Conservation (phyloP, 2,329 filamentous ascomycete species). For the Colletotrichum sp. region DNA sequence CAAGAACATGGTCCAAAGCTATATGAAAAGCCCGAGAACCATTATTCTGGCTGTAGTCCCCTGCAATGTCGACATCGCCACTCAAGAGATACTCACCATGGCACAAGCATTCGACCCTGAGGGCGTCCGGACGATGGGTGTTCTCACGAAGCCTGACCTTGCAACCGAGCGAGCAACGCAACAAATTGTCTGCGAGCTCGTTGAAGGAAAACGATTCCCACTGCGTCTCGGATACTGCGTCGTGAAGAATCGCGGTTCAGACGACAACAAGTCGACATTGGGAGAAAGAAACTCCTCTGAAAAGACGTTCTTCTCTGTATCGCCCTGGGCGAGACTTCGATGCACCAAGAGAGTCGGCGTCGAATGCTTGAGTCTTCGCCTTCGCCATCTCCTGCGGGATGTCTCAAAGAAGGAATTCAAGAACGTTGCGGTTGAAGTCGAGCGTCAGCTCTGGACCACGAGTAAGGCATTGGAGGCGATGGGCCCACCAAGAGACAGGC, state of each 20-base stretch:
- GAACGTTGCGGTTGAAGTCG: not conserved
- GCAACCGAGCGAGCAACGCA: slow-evolving; percentile 45
- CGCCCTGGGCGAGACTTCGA: slow-evolving; percentile 38
- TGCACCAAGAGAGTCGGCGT: not conserved
- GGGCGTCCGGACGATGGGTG: slow-evolving; percentile 47
- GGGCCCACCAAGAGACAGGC: slow-evolving; percentile 31
- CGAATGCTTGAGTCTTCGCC: not conserved
- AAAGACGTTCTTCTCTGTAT: slow-evolving; percentile 38
- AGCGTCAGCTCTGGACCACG: not conserved
- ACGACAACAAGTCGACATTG: slow-evolving; percentile 35
- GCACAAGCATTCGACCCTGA: slow-evolving; percentile 40
- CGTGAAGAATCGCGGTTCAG: slow-evolving; percentile 47
- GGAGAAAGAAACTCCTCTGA: slow-evolving; percentile 37
- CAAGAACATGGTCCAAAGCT: slow-evolving; percentile 49
- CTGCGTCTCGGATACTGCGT: slow-evolving; percentile 54
- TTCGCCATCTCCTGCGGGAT: slow-evolving; percentile 18
- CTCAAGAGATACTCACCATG: slow-evolving; percentile 43
- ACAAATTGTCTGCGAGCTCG: slow-evolving; percentile 43
- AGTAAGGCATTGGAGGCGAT: slow-evolving; percentile 27
- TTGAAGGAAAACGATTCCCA: slow-evolving; percentile 42
- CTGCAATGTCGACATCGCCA: slow-evolving; percentile 44
- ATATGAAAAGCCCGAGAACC: slow-evolving; percentile 51
- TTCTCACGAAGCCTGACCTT: slow-evolving; percentile 67
- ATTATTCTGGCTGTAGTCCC: slow-evolving; percentile 54
- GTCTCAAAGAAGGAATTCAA: slow-evolving; percentile 36